Evolutionary conservation across 352 stramenopile genomes (phyloP), one percentile per base, ranked within the genome.

Genomic region (Pythium rishiriense): DNA sequence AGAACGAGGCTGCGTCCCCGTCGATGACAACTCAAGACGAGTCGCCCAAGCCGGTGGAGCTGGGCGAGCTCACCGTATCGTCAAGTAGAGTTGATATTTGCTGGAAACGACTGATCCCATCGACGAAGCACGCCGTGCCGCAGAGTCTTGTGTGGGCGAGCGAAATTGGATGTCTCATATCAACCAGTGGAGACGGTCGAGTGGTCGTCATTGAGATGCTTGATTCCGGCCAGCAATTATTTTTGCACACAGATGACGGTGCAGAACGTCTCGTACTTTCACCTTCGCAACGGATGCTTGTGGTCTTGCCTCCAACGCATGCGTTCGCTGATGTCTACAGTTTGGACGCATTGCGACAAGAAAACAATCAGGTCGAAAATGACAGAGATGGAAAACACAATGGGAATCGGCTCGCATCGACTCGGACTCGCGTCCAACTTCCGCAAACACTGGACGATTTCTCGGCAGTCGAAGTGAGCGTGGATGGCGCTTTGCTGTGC

Each of bases 121-220:
- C 62, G 33, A 47, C 58, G 19, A 41, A 35, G 3, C 19, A 22
- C 15, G 26, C 45, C 9, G 49, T 22, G 25, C 21, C 45, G 3
- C 45, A 22, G 12, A 39, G 43, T 52, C 19, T 48, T 28, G 55
- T 45, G 11, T 70, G 63, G 63, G 45, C 55, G 7, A 22, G 29
- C 37, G 24, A 9, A 3, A 15, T 69, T 2, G 62, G 62, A 24
- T 69, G 48, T 39, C 24, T 69, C 9, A 50, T 69, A 10, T 69
- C 28, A 9, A 47, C 39, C 15, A 19, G 41, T 17, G 62, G 17
- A 3, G 28, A 45, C 24, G 41, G 48, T 10, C 12, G 42, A 12
- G 43, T 62, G 1, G 19, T 70, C n/a, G 33, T 62, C n/a, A 11
- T 70, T 8, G 63, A 70, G 28, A 45, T n/a, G 19, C 3, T 70